Base-by-base conservation (phyloP, 345 rosid genomes). In the Sonneratia caseolaris region DNA sequence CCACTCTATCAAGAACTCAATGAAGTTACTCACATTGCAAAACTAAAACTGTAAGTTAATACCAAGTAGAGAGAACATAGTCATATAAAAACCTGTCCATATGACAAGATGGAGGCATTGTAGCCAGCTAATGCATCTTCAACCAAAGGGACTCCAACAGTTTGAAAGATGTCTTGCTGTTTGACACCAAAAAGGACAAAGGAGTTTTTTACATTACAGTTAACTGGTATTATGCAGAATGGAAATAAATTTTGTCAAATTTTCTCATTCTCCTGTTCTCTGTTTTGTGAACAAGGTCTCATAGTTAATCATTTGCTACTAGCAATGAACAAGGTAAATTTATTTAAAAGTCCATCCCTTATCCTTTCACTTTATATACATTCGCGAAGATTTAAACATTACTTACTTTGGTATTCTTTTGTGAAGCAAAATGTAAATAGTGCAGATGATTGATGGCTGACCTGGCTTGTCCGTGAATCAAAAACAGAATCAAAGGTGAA, bases 401-500 rank as follows among this genome's bases (percentile, higher is more conserved):
- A 47, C 15, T 47, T 47, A 9, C 15, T 13, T 2, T 13, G 15
- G 0, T 1, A 47, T 9, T 13, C 51, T 47, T 47, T 47, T 47
- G 51, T 47, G 51, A 47, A 47, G 51, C 51, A 42, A 42, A 42
- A 27, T n/a, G 27, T 45, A 43, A 65, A n/a, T 8, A 24, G 27
- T 19, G 48, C 10, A 32, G 36, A n/a, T 37, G 24, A 22, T 64
- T 38, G 37, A 18, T 51, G 9, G 37, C 74, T 66, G 73, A 94
- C 99, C 99, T 95, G 97, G 67, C 74, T 86, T n/a, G 89, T 84
- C 57, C 73, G 86, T 43, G 89, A 83, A 82, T 86, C 97, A 49
- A 95, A 83, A 81, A 95, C 86, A 6, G 96, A 89, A 79, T 95
- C 96, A 66, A 92, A 92, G 15, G 83, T 75, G 68, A 92, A 92